A percentile compares a stretch with the other conserved stretches of the same genome.
Conservation (phyloP, 1,284 basidiomycete species). For the Chalciporus sp. region DNA sequence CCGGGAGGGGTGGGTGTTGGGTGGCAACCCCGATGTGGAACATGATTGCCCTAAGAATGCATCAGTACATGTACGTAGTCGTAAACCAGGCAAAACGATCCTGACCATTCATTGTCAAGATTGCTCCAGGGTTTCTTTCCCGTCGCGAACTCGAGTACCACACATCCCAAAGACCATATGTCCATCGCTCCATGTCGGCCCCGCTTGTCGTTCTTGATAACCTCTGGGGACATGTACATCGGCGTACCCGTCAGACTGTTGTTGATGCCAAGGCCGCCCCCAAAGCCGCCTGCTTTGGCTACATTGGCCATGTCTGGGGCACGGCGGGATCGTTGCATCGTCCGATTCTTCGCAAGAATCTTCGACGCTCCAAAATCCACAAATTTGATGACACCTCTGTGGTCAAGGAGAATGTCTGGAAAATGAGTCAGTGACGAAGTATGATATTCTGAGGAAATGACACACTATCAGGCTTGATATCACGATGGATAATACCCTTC, state of each 20-base stretch:
- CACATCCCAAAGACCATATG: slow-evolving; percentile 96
- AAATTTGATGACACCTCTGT: slow-evolving; percentile 93
- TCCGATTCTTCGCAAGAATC: slow-evolving; percentile 92
- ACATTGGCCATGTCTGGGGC: slow-evolving; percentile 39
- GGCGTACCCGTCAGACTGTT: slow-evolving; percentile 96
- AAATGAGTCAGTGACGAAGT: slow-evolving; percentile 18
- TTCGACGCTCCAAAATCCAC: slow-evolving; percentile 99
- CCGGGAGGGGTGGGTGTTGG: slow-evolving; percentile 94
- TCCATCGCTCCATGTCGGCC: slow-evolving; percentile 97
- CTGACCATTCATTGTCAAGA: slow-evolving; percentile 97
- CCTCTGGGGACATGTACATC: slow-evolving; percentile 99
- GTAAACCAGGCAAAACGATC: slow-evolving; percentile 6
- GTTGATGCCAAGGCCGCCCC: slow-evolving; percentile 51
- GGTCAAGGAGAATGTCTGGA: slow-evolving; percentile 92
- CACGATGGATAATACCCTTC: slow-evolving; percentile 91
- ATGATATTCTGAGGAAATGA: slow-evolving; percentile 22
- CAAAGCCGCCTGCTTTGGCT: slow-evolving; percentile 33
- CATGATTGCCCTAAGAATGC: slow-evolving; percentile 83
- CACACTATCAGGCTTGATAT: slow-evolving; percentile 99
- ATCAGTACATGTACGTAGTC: slow-evolving; percentile 4
- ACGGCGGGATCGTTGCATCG: slow-evolving; percentile 77
- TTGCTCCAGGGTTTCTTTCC: slow-evolving; percentile 98
- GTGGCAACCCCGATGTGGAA: slow-evolving; percentile 98
- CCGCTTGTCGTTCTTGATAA: slow-evolving; percentile 90
- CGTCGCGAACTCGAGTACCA: slow-evolving; percentile 94